Evolutionary conservation across 2,329 filamentous ascomycete genomes (phyloP).

Genomic region (Sporothrix dimorphospora): DNA sequence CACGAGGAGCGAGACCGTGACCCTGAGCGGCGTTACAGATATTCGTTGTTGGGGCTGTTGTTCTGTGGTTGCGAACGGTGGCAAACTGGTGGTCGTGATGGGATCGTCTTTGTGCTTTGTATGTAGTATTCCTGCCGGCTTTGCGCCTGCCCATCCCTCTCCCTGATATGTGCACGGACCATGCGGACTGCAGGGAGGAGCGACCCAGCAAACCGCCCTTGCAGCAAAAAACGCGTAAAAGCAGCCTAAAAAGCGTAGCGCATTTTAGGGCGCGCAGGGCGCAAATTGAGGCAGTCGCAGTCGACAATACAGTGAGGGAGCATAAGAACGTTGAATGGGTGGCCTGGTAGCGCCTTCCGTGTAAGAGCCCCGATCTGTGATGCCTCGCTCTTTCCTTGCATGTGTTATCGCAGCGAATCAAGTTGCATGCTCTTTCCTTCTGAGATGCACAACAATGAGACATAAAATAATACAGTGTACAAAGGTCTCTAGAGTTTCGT

Average conservation of each 20-base stretch:
- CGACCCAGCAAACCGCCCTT: conserved; percentile 3
- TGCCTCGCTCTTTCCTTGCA: conserved; percentile 11
- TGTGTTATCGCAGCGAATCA: conserved; percentile 7
- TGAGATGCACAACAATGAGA: not conserved
- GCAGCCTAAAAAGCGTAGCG: conserved; percentile 18
- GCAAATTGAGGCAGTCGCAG: not conserved
- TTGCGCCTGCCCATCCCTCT: conserved; percentile 8
- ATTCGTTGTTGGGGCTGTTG: not conserved
- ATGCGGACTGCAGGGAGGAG: conserved; percentile 5
- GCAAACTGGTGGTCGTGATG: conserved; percentile 8
- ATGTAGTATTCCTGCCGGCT: conserved; percentile 9
- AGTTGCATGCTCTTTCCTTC: not conserved
- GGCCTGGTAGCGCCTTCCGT: conserved; percentile 2
- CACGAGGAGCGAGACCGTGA: not conserved
- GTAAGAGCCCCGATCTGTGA: not conserved
- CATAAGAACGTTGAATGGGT: not conserved
- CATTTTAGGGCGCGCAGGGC: not conserved
- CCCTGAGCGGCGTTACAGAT: not conserved
- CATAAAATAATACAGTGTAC: not conserved
- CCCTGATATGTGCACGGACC: conserved; percentile 19
- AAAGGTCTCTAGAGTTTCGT: not conserved
- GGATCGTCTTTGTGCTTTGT: conserved; percentile 18
- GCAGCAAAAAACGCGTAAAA: conserved; percentile 13
- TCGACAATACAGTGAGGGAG: not conserved
- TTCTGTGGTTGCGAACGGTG: not conserved